Conservation (phyloP, 2,329 filamentous ascomycete species). For the Ophiostoma himal-ulmi region DNA sequence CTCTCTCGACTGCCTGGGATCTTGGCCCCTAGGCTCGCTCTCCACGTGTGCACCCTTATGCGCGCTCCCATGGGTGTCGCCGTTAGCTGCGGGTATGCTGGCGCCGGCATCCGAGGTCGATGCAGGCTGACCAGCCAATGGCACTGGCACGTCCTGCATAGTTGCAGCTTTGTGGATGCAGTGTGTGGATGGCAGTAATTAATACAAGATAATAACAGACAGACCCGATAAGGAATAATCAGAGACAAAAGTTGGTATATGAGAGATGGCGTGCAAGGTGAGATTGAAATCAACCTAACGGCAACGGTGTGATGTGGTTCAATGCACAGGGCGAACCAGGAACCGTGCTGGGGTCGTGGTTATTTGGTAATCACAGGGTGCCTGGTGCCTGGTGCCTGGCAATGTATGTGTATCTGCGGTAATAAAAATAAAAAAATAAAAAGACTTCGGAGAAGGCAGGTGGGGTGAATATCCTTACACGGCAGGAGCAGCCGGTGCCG, state of each 20-base stretch:
- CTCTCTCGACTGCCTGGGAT: neutral
- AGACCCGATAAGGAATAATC: neutral
- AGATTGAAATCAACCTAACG: neutral
- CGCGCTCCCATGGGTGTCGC: neutral
- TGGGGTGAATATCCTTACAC: constrained; percentile 6
- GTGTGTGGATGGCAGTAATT: neutral
- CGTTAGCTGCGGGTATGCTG: neutral
- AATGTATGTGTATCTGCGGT: neutral
- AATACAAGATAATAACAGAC: neutral
- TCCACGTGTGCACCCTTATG: neutral
- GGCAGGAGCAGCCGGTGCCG: neutral
- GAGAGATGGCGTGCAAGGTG: neutral
- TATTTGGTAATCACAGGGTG: neutral
- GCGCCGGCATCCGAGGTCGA: neutral
- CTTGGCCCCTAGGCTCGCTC: neutral
- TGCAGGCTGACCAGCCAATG: neutral
- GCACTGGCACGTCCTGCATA: neutral
- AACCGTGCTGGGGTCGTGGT: neutral
- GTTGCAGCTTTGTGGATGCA: neutral
- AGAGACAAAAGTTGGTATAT: neutral
- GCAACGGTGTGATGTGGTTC: neutral
- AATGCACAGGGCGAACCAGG: neutral
- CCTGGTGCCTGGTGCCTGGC: too few species aligned
- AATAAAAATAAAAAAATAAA: too few species aligned
- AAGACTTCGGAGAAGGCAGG: neutral